Percentiles rank a stretch among this genome's conserved stretches.
Evolutionary conservation across 2,329 filamentous ascomycete species (phyloP).

Genomic region (Nothophaeocryptopus gaeumannii): DNA sequence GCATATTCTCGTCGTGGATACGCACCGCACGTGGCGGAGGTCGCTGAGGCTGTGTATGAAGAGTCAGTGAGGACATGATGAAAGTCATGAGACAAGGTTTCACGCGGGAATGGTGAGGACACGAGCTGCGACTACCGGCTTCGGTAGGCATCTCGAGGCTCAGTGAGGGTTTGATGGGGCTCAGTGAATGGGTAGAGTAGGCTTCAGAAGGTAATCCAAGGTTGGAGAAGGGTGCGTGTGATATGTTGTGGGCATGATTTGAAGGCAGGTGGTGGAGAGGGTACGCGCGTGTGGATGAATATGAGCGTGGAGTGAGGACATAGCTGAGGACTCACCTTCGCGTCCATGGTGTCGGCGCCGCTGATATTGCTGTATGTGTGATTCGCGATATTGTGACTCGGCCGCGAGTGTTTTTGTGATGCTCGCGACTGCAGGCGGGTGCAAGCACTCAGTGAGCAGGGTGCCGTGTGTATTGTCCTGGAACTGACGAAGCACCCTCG

Average conservation of each 20-base stretch:
- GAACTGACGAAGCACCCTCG: too few relatives aligned
- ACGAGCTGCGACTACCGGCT: too few relatives aligned
- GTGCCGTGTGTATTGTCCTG: too few relatives aligned
- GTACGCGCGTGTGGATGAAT: background rate
- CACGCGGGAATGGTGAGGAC: too few relatives aligned
- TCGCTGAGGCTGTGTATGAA: conserved; percentile 63
- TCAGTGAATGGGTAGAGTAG: too few relatives aligned
- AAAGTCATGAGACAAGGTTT: too few relatives aligned
- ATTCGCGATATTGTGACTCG: background rate
- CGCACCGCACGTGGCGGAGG: conserved; percentile 54
- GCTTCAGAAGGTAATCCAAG: too few relatives aligned
- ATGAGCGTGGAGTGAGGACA: background rate
- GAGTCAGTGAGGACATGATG: conserved; percentile 25
- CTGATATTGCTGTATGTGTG: too few relatives aligned
- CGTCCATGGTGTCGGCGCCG: conserved; percentile 23
- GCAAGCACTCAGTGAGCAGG: too few relatives aligned
- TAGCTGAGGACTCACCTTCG: conserved; percentile 25
- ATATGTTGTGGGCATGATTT: background rate
- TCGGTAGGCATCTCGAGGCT: too few relatives aligned
- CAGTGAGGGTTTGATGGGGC: too few relatives aligned
- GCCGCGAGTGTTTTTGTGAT: background rate
- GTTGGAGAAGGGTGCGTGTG: too few relatives aligned
- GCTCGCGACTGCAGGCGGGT: background rate
- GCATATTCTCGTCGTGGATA: conserved; percentile 68
- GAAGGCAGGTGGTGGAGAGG: conserved; percentile 1